Percentiles rank a stretch among this genome's conserved stretches.
These are phyloP conservation scores for Plasmodium gallinaceum DNA, from an alignment of 169 alveolate genomes.

Conservation along the genomic window DNA sequence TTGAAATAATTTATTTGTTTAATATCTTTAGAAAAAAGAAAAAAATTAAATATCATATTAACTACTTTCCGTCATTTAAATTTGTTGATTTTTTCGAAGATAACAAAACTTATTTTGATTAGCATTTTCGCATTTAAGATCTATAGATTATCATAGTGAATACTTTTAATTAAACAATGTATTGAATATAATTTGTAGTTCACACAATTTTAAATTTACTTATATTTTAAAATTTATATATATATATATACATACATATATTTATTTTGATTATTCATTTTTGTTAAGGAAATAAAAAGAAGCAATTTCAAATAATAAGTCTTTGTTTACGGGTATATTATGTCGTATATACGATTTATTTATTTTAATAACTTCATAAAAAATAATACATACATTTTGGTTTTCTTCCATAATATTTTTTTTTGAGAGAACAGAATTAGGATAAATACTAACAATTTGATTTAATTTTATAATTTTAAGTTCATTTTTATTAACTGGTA, in stretches of 20 bases:
- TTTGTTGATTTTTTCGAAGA: not conserved
- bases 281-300: slow-evolving; percentile 46
- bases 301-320: slow-evolving; percentile 62
- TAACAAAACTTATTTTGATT: not conserved
- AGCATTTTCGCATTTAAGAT: not conserved
- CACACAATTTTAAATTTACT: not conserved
- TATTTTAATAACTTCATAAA: slow-evolving; percentile 76
- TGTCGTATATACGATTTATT: slow-evolving; percentile 68
- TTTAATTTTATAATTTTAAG: slow-evolving; percentile 64
- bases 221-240: not conserved
- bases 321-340: slow-evolving; percentile 55
- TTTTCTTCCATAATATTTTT: slow-evolving; percentile 75
- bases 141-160: not conserved
- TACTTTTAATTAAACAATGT: not conserved
- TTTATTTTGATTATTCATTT: slow-evolving; percentile 2
- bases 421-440: slow-evolving; percentile 64
- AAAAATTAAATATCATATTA: not conserved
- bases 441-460: slow-evolving; percentile 74
- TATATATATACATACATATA: not conserved
- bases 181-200: not conserved
- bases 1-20: not conserved
- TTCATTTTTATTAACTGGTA: slow-evolving; percentile 66
- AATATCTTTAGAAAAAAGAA: not conserved
- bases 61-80: not conserved
- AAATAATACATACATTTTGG: slow-evolving; percentile 50